Evolutionary conservation across 257 asterid genomes (phyloP), one percentile per base, ranked within the genome.

Genomic region (Anisodus acutangulus): DNA sequence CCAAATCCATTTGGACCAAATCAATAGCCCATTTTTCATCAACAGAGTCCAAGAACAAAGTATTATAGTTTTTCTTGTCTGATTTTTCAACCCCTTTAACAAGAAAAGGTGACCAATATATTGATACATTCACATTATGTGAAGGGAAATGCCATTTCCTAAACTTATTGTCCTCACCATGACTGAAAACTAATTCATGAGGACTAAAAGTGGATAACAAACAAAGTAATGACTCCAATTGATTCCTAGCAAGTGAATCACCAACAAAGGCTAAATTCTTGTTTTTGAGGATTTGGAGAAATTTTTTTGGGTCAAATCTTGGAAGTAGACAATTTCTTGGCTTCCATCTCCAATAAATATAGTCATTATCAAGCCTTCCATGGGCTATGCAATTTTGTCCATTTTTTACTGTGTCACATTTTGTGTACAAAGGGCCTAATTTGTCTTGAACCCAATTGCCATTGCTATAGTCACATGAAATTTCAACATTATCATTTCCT

Each of bases 91-190:
- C 7, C 51, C 98, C 98, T 69, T 89, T 88, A 1, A 92, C 98
- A 2, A 95, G 86, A 86, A 95, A 95, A 0, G 98, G 98, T 9
- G 98, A 95, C 98, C 98, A 95, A 45, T 94, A 94, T 8, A 90
- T 87, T 0, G 98, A 94, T 4, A 93, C 79, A 16, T 66, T 31
- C 35, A 31, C 35, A 31, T 31, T 31, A 31, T 31, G 35, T 31
- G 35, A 31, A 31, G 35, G 35, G 35, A 31, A 31, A 31, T 64
- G 15, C 98, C 98, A 95, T 84, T 87, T 90, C 3, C 99, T 84
- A 86, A 93, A 93, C 92, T 87, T 91, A 79, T 90, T 85, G 26
- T 90, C 97, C 7, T 89, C 94, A 6, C 95, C 95, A 8, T 71
- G 63, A 1, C 87, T 72, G 85, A 88, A 89, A 37, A 81, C 82